Base-by-base conservation (phyloP, 805 yeast genomes). In the Zygoascus ofunaensis region DNA sequence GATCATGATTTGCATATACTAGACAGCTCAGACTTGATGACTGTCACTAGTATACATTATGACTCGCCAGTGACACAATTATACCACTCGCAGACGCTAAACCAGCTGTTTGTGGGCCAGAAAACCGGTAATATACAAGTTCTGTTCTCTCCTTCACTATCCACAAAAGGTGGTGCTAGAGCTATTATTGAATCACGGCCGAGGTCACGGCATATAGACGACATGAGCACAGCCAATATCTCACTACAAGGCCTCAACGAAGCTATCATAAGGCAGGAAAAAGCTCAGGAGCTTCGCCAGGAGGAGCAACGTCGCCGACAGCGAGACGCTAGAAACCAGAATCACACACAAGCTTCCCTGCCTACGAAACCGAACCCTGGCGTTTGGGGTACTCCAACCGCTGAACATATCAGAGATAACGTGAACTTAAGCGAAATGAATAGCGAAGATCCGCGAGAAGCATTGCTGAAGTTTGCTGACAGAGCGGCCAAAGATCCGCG, bases 381-480 rank as follows among this genome's bases (percentile, higher is more conserved):
- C 4, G 47, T 53, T 1, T 53, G 62, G 57, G 58, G 54, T 1
- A 41, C 44, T 3, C 61, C 60, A 3, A 55, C 52, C 32, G 45
- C 35, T 21, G 22, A 41, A 21, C 52, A 52, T 32, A 46, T 56
- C 17, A 44, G 44, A 19, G 41, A 48, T 2, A 51, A 48, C 28
- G 52, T 55, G 1, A 47, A 40, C 10, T 30, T 45, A 5, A 45
- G 51, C 20, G 42, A 44, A 18, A 37, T 47, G 37, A 34, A 32
- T 4, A 38, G 40, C n/a, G 63, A 61, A 45, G 65, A 61, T 42
- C 65, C 65, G 1, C 36, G 65, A 20, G 66, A 62, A 41, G 63
- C 61, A 34, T 47, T 61, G 38, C 47, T 61, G 21, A 56, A 55
- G 40, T 56, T 55, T 37, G 63, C 65, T 3, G 54, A 57, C n/a